Percentiles rank a stretch among this genome's conserved stretches.
Conservation (phyloP, 495 filamentous ascomycete species). For the Lasiosphaeriaceae sp. region DNA sequence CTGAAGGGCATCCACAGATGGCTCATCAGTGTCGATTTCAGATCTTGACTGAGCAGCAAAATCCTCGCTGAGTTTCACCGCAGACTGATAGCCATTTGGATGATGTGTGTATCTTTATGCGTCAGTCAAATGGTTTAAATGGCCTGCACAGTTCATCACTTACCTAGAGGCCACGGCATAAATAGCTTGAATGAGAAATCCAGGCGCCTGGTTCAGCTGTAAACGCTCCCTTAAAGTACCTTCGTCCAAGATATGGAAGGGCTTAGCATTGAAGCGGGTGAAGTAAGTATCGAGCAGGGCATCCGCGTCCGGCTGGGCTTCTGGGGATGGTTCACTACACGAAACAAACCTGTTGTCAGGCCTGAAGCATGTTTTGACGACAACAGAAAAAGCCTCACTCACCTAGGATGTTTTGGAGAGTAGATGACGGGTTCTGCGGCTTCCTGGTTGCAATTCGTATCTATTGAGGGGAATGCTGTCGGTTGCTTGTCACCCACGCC, state of each 20-base stretch:
- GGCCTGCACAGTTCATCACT: slow-evolving; percentile 2
- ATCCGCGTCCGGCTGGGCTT: slow-evolving; percentile 42
- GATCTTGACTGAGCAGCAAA: slow-evolving; percentile 62
- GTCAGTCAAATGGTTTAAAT: slow-evolving; percentile 8
- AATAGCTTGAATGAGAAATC: slow-evolving; percentile 63
- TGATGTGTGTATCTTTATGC: slow-evolving; percentile 61
- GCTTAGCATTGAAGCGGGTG: slow-evolving; percentile 68
- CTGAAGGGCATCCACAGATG: slow-evolving; percentile 71
- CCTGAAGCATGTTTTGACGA: neutral
- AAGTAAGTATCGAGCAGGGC: slow-evolving; percentile 74
- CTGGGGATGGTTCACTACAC: slow-evolving; percentile 37
- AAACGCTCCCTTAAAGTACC: slow-evolving; percentile 61
- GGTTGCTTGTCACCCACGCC: neutral
- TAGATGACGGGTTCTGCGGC: slow-evolving; percentile 12
- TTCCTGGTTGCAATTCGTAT: slow-evolving; percentile 5
- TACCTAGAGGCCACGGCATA: slow-evolving; percentile 69
- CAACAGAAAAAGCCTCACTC: neutral
- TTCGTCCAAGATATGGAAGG: slow-evolving; percentile 76
- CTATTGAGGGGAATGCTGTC: slow-evolving; percentile 1
- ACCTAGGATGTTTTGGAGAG: slow-evolving; percentile 11
- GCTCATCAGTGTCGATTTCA: slow-evolving; percentile 73
- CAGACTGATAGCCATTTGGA: slow-evolving; percentile 55
- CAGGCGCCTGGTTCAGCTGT: slow-evolving; percentile 61
- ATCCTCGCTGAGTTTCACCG: slow-evolving; percentile 59
- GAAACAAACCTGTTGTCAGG: neutral